These are phyloP conservation scores for Alternaria metachromatica DNA, from an alignment of 2,329 filamentous ascomycete species.

Conservation along the genomic window DNA sequence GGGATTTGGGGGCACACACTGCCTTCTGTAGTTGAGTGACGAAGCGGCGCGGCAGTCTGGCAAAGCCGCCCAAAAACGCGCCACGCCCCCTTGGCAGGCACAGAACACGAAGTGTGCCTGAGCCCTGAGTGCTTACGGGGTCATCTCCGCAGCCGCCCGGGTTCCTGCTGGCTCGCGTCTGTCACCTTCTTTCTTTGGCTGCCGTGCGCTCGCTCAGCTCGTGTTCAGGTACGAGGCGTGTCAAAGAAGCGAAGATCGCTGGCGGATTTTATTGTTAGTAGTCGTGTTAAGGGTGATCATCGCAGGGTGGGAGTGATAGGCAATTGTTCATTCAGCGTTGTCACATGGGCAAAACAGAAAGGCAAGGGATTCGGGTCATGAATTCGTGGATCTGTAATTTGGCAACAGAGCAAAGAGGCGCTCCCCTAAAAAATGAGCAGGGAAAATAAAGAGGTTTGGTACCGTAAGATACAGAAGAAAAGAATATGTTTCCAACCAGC, in stretches of 20 bases:
- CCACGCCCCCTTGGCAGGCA: slow-evolving; percentile 4
- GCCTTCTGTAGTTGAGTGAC: background rate
- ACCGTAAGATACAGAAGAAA: slow-evolving; percentile 26
- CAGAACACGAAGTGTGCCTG: background rate
- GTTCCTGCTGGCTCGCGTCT: background rate
- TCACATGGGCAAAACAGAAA: background rate
- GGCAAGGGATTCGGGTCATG: slow-evolving; percentile 5
- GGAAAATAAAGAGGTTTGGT: slow-evolving; percentile 15
- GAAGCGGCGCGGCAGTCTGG: slow-evolving; percentile 5
- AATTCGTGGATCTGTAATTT: slow-evolving; percentile 17
- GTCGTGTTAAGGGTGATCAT: background rate
- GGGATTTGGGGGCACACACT: background rate
- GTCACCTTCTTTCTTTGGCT: background rate
- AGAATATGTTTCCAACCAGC: slow-evolving; percentile 17
- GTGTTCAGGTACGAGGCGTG: background rate
- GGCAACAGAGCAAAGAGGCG: slow-evolving; percentile 8
- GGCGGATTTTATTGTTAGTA: background rate
- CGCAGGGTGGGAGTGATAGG: background rate
- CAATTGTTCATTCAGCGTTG: background rate
- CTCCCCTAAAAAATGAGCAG: slow-evolving; percentile 7
- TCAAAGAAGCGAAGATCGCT: background rate
- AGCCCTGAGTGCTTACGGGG: background rate
- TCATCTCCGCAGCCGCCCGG: slow-evolving; percentile 6
- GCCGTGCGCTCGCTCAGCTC: background rate
- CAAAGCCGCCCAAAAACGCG: slow-evolving; percentile 1